Percentiles rank a stretch among this genome's conserved stretches.
Evolutionary conservation across 192 early-diverging fungal species (phyloP).

Genomic region (Coemansia sp.): DNA sequence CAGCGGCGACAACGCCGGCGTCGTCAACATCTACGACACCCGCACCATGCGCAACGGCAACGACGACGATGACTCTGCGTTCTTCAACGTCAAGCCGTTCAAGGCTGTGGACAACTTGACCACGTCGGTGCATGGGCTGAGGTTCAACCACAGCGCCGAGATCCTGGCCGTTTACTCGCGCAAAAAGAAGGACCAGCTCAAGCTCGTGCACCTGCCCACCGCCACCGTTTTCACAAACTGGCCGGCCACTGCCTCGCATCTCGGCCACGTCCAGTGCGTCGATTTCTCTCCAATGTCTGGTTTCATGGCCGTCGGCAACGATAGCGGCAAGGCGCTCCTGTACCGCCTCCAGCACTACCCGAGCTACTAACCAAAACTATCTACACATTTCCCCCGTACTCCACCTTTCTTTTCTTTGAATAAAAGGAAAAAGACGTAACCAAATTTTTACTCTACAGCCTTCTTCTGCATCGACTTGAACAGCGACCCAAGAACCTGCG

Average conservation of each 20-base stretch:
- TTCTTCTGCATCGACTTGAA: constrained; percentile 38
- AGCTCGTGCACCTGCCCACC: constrained; percentile 80
- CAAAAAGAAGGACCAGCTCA: constrained; percentile 73
- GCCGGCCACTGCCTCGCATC: constrained; percentile 81
- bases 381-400: background rate
- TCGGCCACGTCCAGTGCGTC: constrained; percentile 75
- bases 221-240: constrained; percentile 87
- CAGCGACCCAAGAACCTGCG: constrained; percentile 20
- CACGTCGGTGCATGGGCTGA: constrained; percentile 67
- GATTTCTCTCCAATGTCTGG: constrained; percentile 92
- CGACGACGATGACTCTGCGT: constrained; percentile 12
- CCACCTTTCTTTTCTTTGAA: background rate
- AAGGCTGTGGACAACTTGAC: constrained; percentile 86
- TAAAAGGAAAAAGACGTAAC: constrained; percentile 4
- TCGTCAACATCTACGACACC: constrained; percentile 88
- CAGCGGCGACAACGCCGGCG: constrained; percentile 76
- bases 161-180: constrained; percentile 76
- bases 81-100: constrained; percentile 58
- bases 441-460: background rate
- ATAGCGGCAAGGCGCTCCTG: constrained; percentile 83
- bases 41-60: constrained; percentile 15
- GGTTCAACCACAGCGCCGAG: constrained; percentile 86
- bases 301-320: constrained; percentile 88
- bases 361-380: constrained; percentile 18
- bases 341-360: constrained; percentile 72